Base-by-base conservation (phyloP, 495 filamentous ascomycete genomes). In the Lasiosphaeriaceae sp. region DNA sequence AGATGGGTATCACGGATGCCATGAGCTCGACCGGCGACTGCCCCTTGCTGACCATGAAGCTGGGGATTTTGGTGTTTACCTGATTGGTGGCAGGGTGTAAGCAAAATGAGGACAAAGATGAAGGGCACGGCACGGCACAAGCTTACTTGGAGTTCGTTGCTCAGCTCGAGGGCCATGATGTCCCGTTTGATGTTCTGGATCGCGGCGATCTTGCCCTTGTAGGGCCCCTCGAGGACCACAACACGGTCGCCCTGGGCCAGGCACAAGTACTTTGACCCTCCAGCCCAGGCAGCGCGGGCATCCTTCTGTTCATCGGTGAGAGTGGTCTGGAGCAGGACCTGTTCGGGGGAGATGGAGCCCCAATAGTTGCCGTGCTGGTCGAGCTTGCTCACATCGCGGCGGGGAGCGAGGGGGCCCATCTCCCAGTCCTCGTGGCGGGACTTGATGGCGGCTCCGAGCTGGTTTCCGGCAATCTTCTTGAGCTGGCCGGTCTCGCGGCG, bases 181-280 rank as follows among this genome's bases (percentile, higher is more conserved):
- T 79, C 72, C 19, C 65, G 66, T 56, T 87, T 74, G 35, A 96
- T 76, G n/a, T 69, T 61, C 47, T 53, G 64, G 26, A 97, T 82
- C 29, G 72, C 73, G 24, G 86, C 86, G 74, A 98, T 96, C 71
- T 86, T 87, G 55, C 90, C 90, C 75, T 85, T 87, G 59, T 92
- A 88, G 55, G 76, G 76, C 20, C 92, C 91, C 49, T 86, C 84
- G 46, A 87, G 73, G 31, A 96, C 68, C 35, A 90, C 89, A 29
- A 96, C 89, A 52, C 92, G 79, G 64, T 97, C 92, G 9, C 83
- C 85, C 8, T 71, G 65, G 16, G 76, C 80, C 60, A 97, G 78
- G 54, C 87, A 86, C 58, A 86, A 76, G 60, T 78, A 77, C 63
- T 80, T 77, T 41, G 78, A 73, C 52, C 83, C 84, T 44, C 77